phyloP scores from a whole-genome alignment of 345 rosid species.

The Lepidium sativum region DNA sequence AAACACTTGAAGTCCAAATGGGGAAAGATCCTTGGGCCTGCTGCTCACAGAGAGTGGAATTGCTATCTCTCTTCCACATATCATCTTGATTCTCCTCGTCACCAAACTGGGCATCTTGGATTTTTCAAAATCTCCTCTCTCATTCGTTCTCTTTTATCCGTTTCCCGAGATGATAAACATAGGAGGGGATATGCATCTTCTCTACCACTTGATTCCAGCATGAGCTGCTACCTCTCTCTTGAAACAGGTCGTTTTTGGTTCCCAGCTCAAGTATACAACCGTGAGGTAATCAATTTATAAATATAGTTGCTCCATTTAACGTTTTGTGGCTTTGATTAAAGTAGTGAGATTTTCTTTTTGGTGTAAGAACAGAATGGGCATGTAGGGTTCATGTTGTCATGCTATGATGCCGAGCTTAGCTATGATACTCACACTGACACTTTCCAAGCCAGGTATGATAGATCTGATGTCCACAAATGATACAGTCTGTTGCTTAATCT shows the following conservation, averaged over 20 bases:
- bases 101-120: slow-evolving; percentile 31
- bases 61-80: slow-evolving; percentile 35
- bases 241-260: slow-evolving; percentile 78
- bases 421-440: slow-evolving; percentile 63
- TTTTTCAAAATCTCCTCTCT: slow-evolving; percentile 35
- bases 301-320: background rate
- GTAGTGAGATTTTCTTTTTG: background rate
- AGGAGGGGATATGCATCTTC: slow-evolving; percentile 27
- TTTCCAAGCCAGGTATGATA: slow-evolving; percentile 70
- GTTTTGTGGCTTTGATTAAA: background rate
- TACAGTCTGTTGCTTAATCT: background rate
- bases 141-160: slow-evolving; percentile 44
- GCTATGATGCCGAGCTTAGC: slow-evolving; percentile 86
- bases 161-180: slow-evolving; percentile 20
- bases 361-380: slow-evolving; percentile 69
- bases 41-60: slow-evolving; percentile 67
- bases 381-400: slow-evolving; percentile 89
- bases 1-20: slow-evolving; percentile 70
- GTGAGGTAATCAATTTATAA: slow-evolving; percentile 49
- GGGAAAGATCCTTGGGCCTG: slow-evolving; percentile 65
- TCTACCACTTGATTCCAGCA: slow-evolving; percentile 53
- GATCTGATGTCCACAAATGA: background rate
- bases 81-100: slow-evolving; percentile 21
- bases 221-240: slow-evolving; percentile 81
- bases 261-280: slow-evolving; percentile 92